Evolutionary conservation across 2,329 filamentous ascomycete species (phyloP).

Genomic region (Hypoxylon sp.): DNA sequence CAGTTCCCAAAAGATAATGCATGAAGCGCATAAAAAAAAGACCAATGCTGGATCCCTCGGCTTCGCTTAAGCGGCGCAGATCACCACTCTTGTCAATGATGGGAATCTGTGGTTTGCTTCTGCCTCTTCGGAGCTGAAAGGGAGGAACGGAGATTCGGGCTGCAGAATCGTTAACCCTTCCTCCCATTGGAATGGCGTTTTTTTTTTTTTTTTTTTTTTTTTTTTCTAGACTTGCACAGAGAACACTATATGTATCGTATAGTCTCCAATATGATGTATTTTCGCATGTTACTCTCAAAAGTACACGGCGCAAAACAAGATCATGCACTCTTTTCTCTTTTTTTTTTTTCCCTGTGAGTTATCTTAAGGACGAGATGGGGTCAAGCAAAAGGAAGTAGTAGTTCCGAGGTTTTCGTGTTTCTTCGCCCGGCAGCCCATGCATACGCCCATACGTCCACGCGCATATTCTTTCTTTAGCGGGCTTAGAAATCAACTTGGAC

Average conservation of each 20-base stretch:
- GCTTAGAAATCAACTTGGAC: slow-evolving; percentile 11
- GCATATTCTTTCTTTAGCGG: neutral
- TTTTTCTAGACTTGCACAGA: neutral
- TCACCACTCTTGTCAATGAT: neutral
- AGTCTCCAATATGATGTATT: neutral
- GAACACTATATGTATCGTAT: neutral
- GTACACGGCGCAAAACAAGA: neutral
- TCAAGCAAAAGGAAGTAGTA: neutral
- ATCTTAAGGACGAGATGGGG: no score
- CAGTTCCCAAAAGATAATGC: no score
- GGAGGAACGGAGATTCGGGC: neutral
- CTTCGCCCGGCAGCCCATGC: neutral
- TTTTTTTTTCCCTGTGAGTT: neutral
- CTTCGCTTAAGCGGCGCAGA: slow-evolving; percentile 15
- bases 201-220: no score
- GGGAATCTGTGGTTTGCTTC: neutral
- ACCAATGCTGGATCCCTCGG: slow-evolving; percentile 25
- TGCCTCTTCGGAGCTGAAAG: no score
- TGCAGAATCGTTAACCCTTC: neutral
- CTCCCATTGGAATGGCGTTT: neutral
- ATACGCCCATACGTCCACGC: neutral
- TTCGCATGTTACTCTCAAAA: neutral
- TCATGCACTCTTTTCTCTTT: slow-evolving; percentile 5
- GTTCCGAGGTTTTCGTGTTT: slow-evolving; percentile 4
- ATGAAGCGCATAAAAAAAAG: no score